Base-by-base conservation (phyloP, 768 basidiomycete species). In the Tricholoma flavovirens region DNA sequence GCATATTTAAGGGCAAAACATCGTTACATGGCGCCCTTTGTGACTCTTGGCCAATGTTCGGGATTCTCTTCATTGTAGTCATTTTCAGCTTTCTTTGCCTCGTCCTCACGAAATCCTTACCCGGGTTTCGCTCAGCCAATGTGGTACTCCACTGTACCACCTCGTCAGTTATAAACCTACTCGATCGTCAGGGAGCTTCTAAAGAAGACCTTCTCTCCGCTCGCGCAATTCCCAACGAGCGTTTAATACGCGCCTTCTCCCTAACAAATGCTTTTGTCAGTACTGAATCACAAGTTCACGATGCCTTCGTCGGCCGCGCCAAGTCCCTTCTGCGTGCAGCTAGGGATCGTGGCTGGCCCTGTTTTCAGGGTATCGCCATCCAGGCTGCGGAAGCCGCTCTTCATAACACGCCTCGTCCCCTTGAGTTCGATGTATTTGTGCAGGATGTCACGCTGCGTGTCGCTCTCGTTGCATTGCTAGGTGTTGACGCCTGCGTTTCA, bases 231-330 rank as follows among this genome's bases (percentile, higher is more conserved):
- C 64, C 77, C 3, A 78, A 78, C 48, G 49, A 60, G 36, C 67
- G 73, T 2, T 64, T 78, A 0, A 55, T 69, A 22, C 62, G 59
- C 4, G 72, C 74, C 0, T 71, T 78, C 17, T 53, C 58, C 4
- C 56, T 77, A 3, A 73, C 77, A 0, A 85, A 77, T 48, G 81
- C 83, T 0, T 85, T 85, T 38, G 82, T 84, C 24, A 77, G 73
- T 40, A 33, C 52, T 0, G 70, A 78, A 3, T 11, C 56, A 0
- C 54, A 24, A 7, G 57, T 76, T 3, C 78, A 83, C 56, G 62
- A 56, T 26, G 50, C 33, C 1, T 81, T 77, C 55, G 63, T 71
- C 30, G 48, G 57, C 1, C 60, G 58, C 6, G 73, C 75, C 1
- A 62, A 48, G 1, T 55, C 38, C 1, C 66, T 77, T 1, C 62